Evolutionary conservation across 441 rosid genomes (phyloP), one percentile per base, ranked within the genome.

Genomic region (Gossypium gossypioides): DNA sequence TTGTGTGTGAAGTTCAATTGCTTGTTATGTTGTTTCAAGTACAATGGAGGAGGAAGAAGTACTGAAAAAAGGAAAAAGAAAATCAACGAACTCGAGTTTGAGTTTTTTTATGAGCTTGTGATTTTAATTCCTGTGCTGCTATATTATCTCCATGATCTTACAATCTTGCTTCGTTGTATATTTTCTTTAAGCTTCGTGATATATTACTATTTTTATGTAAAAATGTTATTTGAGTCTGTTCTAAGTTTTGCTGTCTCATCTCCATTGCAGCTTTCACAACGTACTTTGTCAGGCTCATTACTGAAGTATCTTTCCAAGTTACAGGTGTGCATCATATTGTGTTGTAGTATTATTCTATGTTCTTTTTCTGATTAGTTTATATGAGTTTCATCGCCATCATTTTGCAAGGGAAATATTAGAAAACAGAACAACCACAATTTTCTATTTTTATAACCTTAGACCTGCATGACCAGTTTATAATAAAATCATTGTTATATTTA

Each of bases 301-400:
- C 81, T 96, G 82, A 93, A 96, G 82, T 86, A 89, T 84, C 97
- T 96, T 72, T 93, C 99, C 73, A 93, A 96, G 88, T 77, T 93
- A 77, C 98, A 96, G 97, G 99, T 96, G 78, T 54, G 69, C 34
- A 37, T 80, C 65, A 15, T 24, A 58, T 55, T 19, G 27, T 18
- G 25, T 71, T 40, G 9, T 8, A 62, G 48, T 65, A 74, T 27
- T 66, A 55, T 58, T 54, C 58, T 48, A 57, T 64, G 75, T 34
- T n/a, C 50, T 16, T 67, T 27, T 79, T 75, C 62, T 71, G 48
- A 72, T 58, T 24, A 25, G 34, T 19, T 21, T 55, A 21, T 12
- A 12, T n/a, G 37, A 12, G n/a, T 13, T 58, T 58, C 6, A 13
- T 25, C 9, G 25, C 61, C 37, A 25, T 57, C 34, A 57, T 57